These are phyloP conservation scores for Cryphonectria parasitica DNA, from an alignment of 2,329 filamentous ascomycete genomes.

Conservation along the genomic window DNA sequence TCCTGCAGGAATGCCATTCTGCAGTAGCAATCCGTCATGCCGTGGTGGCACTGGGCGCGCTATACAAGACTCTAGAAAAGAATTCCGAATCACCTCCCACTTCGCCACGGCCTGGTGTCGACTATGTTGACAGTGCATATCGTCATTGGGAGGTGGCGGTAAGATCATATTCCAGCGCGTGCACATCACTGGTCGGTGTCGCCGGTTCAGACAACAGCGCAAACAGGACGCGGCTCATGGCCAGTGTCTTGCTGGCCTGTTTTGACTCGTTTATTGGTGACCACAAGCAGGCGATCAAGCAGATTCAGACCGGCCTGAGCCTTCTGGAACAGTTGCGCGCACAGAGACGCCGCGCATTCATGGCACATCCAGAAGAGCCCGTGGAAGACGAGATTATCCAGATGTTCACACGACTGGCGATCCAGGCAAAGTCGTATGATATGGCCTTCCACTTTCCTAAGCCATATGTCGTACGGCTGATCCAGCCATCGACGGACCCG, in stretches of 20 bases:
- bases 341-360: constrained; percentile 46
- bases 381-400: constrained; percentile 63
- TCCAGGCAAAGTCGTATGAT: constrained; percentile 70
- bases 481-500: constrained; percentile 42
- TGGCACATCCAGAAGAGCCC: constrained; percentile 49
- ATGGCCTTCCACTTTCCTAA: constrained; percentile 70
- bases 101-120: constrained; percentile 45
- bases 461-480: constrained; percentile 61
- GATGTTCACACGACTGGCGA: constrained; percentile 66
- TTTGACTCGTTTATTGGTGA: constrained; percentile 71
- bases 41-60: constrained; percentile 66
- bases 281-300: constrained; percentile 62
- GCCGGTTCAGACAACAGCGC: constrained; percentile 47
- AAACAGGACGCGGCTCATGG: constrained; percentile 63
- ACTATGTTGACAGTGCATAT: constrained; percentile 45
- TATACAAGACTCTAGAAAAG: constrained; percentile 69
- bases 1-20: constrained; percentile 65
- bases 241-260: constrained; percentile 67
- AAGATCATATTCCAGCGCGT: constrained; percentile 61
- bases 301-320: constrained; percentile 62
- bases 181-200: constrained; percentile 53
- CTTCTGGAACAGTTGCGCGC: constrained; percentile 57
- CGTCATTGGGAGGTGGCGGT: constrained; percentile 64
- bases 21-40: constrained; percentile 66
- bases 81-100: constrained; percentile 54